phyloP scores from a whole-genome alignment of 352 stramenopile genomes.

The Globisporangium perplexum region DNA sequence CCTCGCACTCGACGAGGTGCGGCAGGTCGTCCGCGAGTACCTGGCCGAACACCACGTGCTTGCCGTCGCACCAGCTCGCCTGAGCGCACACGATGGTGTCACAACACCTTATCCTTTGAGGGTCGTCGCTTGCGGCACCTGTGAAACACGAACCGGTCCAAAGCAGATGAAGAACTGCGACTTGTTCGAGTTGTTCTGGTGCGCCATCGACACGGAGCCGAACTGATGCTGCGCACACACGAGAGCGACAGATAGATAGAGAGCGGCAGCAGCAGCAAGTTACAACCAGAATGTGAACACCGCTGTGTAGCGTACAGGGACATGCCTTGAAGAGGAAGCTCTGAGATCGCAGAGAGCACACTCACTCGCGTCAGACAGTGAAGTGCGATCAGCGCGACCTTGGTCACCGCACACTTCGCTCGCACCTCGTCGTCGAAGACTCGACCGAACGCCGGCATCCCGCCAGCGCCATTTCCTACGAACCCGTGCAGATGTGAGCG shows the following conservation, averaged over 20 bases:
- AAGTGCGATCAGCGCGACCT: neutral
- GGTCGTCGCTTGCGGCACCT: neutral
- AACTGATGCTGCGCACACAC: conserved; percentile 60
- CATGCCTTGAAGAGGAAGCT: conserved; percentile 75
- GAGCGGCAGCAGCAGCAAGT: neutral
- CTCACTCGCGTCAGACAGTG: too few species aligned
- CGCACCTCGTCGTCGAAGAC: conserved; percentile 95
- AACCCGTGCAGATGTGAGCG: neutral
- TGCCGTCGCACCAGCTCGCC: conserved; percentile 92
- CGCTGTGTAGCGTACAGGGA: too few species aligned
- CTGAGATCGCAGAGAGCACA: conserved; percentile 58
- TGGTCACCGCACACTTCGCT: neutral
- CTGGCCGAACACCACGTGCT: conserved; percentile 98
- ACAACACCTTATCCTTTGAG: neutral
- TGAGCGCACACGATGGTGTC: conserved; percentile 9
- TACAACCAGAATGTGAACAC: neutral
- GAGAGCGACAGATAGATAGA: neutral
- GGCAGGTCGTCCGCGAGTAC: conserved; percentile 79
- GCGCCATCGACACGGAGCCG: conserved; percentile 97
- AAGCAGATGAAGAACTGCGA: conserved; percentile 99
- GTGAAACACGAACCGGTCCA: conserved; percentile 22
- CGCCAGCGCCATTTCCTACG: conserved; percentile 88
- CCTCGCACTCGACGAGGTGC: conserved; percentile 41
- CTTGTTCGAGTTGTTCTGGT: conserved; percentile 95
- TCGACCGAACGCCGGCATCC: conserved; percentile 91